phyloP scores from a whole-genome alignment of 306 rosid genomes.

The Trifolium pratense region DNA sequence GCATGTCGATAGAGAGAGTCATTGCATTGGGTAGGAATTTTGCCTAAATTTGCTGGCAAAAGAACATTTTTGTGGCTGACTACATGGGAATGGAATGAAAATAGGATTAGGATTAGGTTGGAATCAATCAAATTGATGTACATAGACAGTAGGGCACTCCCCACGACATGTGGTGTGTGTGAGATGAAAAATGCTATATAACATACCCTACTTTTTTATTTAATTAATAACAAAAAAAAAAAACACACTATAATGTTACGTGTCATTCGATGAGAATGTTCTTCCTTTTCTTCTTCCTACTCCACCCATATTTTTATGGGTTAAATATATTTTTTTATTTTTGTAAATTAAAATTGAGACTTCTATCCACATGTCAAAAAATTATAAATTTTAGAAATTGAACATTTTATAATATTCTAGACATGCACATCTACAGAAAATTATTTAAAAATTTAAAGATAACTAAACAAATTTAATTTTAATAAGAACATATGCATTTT shows the following conservation, averaged over 20 bases:
- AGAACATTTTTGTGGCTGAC: constrained; percentile 44
- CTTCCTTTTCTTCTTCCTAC: too few relatives aligned
- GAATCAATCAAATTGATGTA: constrained; percentile 21
- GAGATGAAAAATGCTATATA: background rate
- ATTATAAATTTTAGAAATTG: too few relatives aligned
- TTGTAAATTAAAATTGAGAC: too few relatives aligned
- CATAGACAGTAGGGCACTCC: background rate
- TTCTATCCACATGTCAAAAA: too few relatives aligned
- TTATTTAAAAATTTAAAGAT: too few relatives aligned
- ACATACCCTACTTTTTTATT: background rate
- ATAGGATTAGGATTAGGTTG: background rate
- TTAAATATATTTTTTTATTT: too few relatives aligned
- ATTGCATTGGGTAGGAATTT: constrained; percentile 13
- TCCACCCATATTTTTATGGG: too few relatives aligned
- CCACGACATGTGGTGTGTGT: constrained; percentile 8
- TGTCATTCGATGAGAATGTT: background rate
- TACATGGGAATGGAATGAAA: constrained; percentile 7
- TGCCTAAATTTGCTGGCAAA: constrained; percentile 26
- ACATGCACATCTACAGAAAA: too few relatives aligned
- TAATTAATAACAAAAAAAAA: background rate
- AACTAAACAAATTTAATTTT: too few relatives aligned
- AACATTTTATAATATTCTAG: too few relatives aligned
- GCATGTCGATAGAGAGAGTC: constrained; percentile 18
- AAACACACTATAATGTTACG: background rate
- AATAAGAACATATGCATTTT: too few relatives aligned